phyloP scores from a whole-genome alignment of 805 yeast species.

The Ogataea sp. region DNA sequence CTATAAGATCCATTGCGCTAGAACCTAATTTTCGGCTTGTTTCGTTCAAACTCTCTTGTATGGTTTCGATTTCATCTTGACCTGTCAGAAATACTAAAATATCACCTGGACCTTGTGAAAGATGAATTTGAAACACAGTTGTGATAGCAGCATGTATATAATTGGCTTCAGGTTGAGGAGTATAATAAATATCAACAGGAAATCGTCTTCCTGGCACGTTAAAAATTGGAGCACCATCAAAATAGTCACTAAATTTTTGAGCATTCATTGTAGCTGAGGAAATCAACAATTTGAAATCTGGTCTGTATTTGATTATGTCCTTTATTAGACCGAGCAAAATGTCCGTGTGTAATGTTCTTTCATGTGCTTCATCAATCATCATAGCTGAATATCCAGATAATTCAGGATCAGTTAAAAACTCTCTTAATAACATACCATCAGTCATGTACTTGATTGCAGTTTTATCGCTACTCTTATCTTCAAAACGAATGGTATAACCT shows the following conservation, averaged over 20 bases:
- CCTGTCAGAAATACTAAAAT: conserved; percentile 89
- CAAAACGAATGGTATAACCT: conserved; percentile 86
- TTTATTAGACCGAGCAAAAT: conserved; percentile 71
- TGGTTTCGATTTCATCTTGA: conserved; percentile 88
- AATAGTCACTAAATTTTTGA: conserved; percentile 72
- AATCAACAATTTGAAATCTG: conserved; percentile 66
- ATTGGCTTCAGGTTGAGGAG: conserved; percentile 83
- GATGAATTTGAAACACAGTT: conserved; percentile 82
- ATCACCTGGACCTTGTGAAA: conserved; percentile 68
- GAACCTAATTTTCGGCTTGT: conserved; percentile 55
- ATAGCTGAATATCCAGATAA: conserved; percentile 65
- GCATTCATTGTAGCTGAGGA: conserved; percentile 97
- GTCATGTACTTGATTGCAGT: conserved; percentile 87
- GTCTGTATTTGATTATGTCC: conserved; percentile 51
- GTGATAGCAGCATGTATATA: conserved; percentile 84
- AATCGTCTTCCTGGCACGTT: conserved; percentile 89
- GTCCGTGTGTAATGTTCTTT: conserved; percentile 90
- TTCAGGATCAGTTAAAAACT: conserved; percentile 70
- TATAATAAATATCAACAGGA: conserved; percentile 82
- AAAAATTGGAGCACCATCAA: conserved; percentile 77
- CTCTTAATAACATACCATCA: conserved; percentile 90
- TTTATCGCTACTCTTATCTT: conserved; percentile 55
- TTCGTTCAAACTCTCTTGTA: conserved; percentile 65
- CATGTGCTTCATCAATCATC: conserved; percentile 97
- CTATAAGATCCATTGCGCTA: conserved; percentile 50